phyloP scores from a whole-genome alignment of 2,329 filamentous ascomycete genomes.

The Zopfia rhizophila region DNA sequence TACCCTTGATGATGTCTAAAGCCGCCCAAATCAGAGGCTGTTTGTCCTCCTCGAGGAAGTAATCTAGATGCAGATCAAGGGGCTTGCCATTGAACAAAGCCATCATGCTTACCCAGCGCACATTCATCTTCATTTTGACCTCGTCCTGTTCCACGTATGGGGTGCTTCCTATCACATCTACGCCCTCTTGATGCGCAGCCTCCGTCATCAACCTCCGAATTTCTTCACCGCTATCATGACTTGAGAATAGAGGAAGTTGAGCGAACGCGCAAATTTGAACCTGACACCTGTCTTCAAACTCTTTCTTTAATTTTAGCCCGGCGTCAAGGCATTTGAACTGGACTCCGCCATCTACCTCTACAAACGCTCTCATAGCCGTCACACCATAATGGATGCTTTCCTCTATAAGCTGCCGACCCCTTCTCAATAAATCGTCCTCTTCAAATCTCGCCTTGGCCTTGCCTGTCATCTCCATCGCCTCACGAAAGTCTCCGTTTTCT shows the following conservation, averaged over 20 bases:
- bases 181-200: conserved; percentile 54
- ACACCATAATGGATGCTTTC: conserved; percentile 73
- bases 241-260: conserved; percentile 74
- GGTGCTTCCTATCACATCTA: conserved; percentile 73
- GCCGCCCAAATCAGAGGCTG: conserved; percentile 66
- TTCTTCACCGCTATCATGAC: conserved; percentile 58
- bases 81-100: conserved; percentile 65
- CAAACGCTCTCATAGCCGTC: conserved; percentile 75
- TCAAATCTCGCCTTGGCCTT: conserved; percentile 73
- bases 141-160: conserved; percentile 73
- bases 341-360: conserved; percentile 74
- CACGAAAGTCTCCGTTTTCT: conserved; percentile 69
- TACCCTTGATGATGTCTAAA: conserved; percentile 60
- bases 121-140: conserved; percentile 64
- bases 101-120: conserved; percentile 69
- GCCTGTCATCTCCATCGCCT: conserved; percentile 70
- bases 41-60: conserved; percentile 66
- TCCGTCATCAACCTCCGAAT: conserved; percentile 63
- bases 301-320: conserved; percentile 66
- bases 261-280: conserved; percentile 78
- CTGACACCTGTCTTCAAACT: conserved; percentile 64
- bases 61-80: conserved; percentile 78
- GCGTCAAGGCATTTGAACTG: conserved; percentile 66
- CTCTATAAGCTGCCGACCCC: conserved; percentile 72
- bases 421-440: conserved; percentile 68